These are phyloP conservation scores for Plasmodium coatneyi DNA, from an alignment of 169 alveolate genomes.

Conservation along the genomic window DNA sequence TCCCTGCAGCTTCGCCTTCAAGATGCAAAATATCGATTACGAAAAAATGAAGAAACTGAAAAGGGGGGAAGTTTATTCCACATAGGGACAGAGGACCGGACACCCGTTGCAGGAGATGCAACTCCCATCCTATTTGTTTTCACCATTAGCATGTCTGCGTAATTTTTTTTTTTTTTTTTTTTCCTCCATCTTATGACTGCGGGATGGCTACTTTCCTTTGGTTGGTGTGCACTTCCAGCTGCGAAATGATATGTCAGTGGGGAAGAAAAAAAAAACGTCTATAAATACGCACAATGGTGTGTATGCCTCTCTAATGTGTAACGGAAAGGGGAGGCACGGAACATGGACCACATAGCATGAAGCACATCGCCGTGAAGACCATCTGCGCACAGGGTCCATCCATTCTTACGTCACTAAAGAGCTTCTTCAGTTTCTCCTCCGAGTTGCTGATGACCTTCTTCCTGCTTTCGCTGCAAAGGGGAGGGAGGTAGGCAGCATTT, in stretches of 20 bases:
- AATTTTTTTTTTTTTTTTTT: constrained; percentile 16
- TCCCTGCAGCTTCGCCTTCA: constrained; percentile 55
- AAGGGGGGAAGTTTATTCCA: constrained; percentile 70
- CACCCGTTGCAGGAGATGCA: background rate
- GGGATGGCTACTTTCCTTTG: constrained; percentile 67
- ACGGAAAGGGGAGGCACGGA: background rate
- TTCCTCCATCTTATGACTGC: background rate
- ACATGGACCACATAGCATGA: background rate
- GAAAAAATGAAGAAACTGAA: constrained; percentile 67
- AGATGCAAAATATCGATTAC: constrained; percentile 69
- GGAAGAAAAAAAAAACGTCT: background rate
- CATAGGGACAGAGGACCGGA: background rate
- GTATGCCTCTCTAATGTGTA: background rate
- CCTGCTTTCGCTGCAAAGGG: constrained; percentile 48
- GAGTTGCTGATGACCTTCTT: constrained; percentile 54
- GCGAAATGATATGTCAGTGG: background rate
- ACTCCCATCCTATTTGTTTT: background rate
- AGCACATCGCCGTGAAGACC: background rate
- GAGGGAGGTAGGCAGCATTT: background rate
- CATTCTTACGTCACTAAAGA: constrained; percentile 48
- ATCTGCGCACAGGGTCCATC: background rate
- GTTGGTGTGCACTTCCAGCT: constrained; percentile 41
- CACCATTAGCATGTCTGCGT: background rate
- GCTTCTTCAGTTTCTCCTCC: constrained; percentile 61
- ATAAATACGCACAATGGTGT: background rate